phyloP scores from a whole-genome alignment of 2,329 filamentous ascomycete genomes.

The Diaporthe destruens region DNA sequence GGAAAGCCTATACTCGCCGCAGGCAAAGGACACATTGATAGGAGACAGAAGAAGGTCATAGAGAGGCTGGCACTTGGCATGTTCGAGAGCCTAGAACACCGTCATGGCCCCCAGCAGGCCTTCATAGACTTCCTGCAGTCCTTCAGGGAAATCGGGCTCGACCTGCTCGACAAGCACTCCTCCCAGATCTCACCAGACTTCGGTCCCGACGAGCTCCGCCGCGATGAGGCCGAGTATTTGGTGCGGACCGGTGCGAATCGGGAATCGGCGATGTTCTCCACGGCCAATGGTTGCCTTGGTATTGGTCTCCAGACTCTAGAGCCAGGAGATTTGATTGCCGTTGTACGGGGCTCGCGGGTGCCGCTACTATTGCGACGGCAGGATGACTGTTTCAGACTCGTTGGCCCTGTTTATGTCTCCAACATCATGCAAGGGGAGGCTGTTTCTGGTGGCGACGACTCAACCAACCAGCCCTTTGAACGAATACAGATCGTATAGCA shows the following conservation, averaged over 20 bases:
- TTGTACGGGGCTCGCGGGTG: background rate
- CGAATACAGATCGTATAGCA: background rate
- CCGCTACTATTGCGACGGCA: background rate
- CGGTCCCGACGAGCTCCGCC: background rate
- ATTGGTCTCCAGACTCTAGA: background rate
- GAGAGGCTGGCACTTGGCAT: background rate
- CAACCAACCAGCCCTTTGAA: background rate
- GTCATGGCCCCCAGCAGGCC: background rate
- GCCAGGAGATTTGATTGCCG: background rate
- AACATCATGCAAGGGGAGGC: slow-evolving; percentile 14
- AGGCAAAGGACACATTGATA: background rate
- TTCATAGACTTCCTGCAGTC: background rate
- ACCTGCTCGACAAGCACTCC: background rate
- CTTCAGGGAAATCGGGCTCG: background rate
- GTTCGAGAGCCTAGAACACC: background rate
- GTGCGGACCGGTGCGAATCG: background rate
- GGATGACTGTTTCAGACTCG: background rate
- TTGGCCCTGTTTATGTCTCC: background rate
- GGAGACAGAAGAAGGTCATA: background rate
- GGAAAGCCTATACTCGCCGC: background rate
- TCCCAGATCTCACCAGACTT: background rate
- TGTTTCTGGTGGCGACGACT: background rate
- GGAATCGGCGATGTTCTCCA: background rate
- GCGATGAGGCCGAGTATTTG: background rate
- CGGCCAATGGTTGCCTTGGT: background rate